Percentiles rank a stretch among this genome's conserved stretches.
These are phyloP conservation scores for Pleurotus salmoneostramineus DNA, from an alignment of 768 basidiomycete species.

Conservation along the genomic window DNA sequence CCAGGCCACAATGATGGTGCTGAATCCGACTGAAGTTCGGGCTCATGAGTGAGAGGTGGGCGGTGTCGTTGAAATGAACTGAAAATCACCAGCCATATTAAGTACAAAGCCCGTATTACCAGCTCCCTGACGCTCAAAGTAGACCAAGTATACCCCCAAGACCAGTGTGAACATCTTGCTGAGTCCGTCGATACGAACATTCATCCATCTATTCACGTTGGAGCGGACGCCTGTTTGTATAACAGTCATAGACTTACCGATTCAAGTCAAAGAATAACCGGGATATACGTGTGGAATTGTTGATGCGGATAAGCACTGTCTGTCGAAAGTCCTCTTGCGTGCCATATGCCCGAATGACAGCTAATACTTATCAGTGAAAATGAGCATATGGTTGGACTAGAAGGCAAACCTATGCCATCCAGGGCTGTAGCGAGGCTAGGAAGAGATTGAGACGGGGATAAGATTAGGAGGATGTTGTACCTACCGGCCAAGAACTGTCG, in stretches of 20 bases:
- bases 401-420: conserved; percentile 40
- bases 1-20: conserved; percentile 47
- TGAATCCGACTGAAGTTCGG: conserved; percentile 41
- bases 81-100: conserved; percentile 40
- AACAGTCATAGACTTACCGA: conserved; percentile 12
- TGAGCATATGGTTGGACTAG: background rate
- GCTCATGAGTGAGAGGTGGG: background rate
- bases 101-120: conserved; percentile 49
- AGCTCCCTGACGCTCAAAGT: conserved; percentile 32
- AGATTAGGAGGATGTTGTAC: conserved; percentile 21
- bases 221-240: conserved; percentile 38
- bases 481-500: conserved; percentile 32
- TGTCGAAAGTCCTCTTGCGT: conserved; percentile 44
- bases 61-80: background rate
- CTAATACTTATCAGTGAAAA: conserved; percentile 16
- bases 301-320: conserved; percentile 46
- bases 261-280: conserved; percentile 52
- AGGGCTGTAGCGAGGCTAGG: conserved; percentile 51
- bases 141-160: conserved; percentile 54
- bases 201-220: conserved; percentile 36
- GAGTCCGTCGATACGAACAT: conserved; percentile 52
- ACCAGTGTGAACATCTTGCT: conserved; percentile 51
- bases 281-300: conserved; percentile 44
- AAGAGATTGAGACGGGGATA: conserved; percentile 12
- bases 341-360: conserved; percentile 63